Evolutionary conservation across 352 stramenopile species (phyloP), one percentile per base, ranked within the genome.

Genomic region (Phytophthora nicotianae): DNA sequence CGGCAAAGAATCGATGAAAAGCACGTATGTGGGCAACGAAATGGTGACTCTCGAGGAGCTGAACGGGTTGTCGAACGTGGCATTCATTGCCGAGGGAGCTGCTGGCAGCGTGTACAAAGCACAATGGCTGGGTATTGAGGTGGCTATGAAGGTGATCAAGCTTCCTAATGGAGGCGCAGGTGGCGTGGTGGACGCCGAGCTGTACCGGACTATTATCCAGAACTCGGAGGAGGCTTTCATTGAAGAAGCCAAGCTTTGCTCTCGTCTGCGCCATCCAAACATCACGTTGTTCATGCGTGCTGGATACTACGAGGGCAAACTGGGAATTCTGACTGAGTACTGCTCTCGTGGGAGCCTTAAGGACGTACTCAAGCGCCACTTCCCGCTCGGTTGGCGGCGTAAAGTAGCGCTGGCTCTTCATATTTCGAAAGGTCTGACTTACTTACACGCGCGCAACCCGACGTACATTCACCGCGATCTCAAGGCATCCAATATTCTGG

Each of bases 401-500:
- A 90, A 90, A 46, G 62, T 90, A 4, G 59, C 79, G 11, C 41
- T 90, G 11, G 81, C 81, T 19, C 59, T 87, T 19, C 67, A 90
- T 50, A 76, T 90, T 16, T 77, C 76, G 27, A 86, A 88, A 50
- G 81, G 81, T 11, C 47, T 90, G 8, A 88, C 79, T n/a, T 90
- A 90, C 24, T 70, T 90, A 20, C 81, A 90, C 48, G 81, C 81
- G 19, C 74, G 78, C 7, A 90, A 90, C 47, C 81, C 81, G 57
- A 90, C 81, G 37, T 90, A 90, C 47, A 90, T 90, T 57, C 81
- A 90, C 33, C 78, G 81, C 33, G 81, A 90, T 58, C 76, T 90
- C 35, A 90, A 90, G 65, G 74, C 74, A 24, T 90, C 81, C 37
- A 90, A 90, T 37, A 90, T 90, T 63, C 55, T 90, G 20, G 81